phyloP scores from a whole-genome alignment of 192 early-diverging fungal species.

The Chytriomyces confervae region DNA sequence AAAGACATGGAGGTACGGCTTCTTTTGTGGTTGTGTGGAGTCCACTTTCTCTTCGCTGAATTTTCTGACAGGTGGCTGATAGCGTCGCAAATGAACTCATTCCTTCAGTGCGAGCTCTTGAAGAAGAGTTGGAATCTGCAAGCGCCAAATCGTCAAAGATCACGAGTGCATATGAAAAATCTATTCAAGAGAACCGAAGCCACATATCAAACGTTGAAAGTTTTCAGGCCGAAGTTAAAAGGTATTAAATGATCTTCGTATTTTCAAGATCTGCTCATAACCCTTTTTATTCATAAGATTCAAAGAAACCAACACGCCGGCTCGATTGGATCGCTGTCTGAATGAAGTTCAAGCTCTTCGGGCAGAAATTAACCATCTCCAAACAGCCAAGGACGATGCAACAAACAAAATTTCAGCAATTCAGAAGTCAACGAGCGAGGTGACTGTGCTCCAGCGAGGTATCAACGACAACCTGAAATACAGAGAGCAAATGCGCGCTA shows the following conservation, averaged over 20 bases:
- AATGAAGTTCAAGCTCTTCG: constrained; percentile 25
- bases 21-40: not conserved
- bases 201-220: constrained; percentile 11
- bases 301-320: constrained; percentile 23
- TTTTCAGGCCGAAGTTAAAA: not conserved
- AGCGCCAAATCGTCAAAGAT: constrained; percentile 15
- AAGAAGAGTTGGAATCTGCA: constrained; percentile 36
- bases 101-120: constrained; percentile 27
- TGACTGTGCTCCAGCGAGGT: constrained; percentile 33
- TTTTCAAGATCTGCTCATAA: constrained; percentile 1
- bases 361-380: constrained; percentile 41
- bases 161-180: not conserved
- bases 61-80: constrained; percentile 29
- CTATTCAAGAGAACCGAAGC: constrained; percentile 16
- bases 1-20: constrained; percentile 35
- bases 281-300: not conserved
- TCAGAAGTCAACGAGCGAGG: constrained; percentile 38
- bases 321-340: constrained; percentile 30
- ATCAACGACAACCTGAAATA: constrained; percentile 58
- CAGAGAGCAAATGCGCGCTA: constrained; percentile 51
- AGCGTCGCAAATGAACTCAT: constrained; percentile 12
- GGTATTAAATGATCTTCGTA: not conserved
- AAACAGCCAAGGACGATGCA: constrained; percentile 44
- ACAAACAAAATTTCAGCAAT: constrained; percentile 46
- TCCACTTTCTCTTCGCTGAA: not conserved